Percentiles rank a stretch among this genome's conserved stretches.
Evolutionary conservation across 768 basidiomycete species (phyloP).

Genomic region (Candolleomyces eurysporus): DNA sequence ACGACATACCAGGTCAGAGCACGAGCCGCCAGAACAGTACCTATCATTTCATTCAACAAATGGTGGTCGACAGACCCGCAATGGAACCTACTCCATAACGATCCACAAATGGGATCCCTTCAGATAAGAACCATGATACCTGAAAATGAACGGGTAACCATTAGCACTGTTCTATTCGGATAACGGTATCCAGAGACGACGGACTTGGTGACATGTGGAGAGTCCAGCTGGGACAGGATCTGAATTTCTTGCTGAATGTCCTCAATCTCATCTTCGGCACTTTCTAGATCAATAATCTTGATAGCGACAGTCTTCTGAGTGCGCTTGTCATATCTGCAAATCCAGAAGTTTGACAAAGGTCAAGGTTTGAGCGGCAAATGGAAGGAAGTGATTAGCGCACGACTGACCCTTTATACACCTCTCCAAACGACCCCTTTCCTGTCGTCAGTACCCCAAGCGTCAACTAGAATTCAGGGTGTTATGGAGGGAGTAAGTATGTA

Average conservation of each 20-base stretch:
- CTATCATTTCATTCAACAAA: constrained; percentile 34
- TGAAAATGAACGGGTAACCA: constrained; percentile 20
- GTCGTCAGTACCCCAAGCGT: constrained; percentile 6
- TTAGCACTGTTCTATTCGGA: neutral
- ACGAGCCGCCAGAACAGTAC: constrained; percentile 97
- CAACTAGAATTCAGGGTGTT: constrained; percentile 9
- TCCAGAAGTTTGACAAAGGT: constrained; percentile 4
- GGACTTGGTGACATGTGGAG: constrained; percentile 92
- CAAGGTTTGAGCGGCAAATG: constrained; percentile 12
- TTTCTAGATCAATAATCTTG: constrained; percentile 99
- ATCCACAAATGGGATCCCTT: constrained; percentile 98
- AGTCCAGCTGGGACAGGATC: constrained; percentile 95
- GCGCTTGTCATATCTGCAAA: constrained; percentile 82
- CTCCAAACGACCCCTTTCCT: constrained; percentile 99
- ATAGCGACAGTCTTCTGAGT: constrained; percentile 98
- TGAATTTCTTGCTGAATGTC: constrained; percentile 99
- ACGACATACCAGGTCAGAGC: constrained; percentile 83
- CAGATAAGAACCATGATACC: constrained; percentile 95
- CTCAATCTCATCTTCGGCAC: constrained; percentile 99
- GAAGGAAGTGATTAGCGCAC: constrained; percentile 6
- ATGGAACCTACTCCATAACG: constrained; percentile 82
- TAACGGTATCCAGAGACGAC: constrained; percentile 27
- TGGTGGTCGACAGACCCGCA: neutral
- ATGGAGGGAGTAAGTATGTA: constrained; percentile 9
- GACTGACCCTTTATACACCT: constrained; percentile 95